Percentiles rank a stretch among this genome's conserved stretches.
Evolutionary conservation across 768 basidiomycete genomes (phyloP).

Genomic region (Lactarius quietus): DNA sequence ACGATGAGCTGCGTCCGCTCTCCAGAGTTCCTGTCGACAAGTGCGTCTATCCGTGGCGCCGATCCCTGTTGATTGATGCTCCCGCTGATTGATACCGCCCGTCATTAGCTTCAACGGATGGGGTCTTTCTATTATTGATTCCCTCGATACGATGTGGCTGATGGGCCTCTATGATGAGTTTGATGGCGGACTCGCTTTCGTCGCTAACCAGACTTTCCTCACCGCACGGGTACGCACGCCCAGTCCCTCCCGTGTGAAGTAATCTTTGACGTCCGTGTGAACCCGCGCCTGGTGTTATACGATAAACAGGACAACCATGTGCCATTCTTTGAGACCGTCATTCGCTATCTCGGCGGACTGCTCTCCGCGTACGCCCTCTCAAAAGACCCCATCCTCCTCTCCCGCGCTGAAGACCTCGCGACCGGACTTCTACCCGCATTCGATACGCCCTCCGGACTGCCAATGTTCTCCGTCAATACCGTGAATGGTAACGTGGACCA

Average conservation of each 20-base stretch:
- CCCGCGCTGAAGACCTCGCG: slow-evolving; percentile 76
- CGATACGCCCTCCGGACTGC: slow-evolving; percentile 63
- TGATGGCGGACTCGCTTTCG: slow-evolving; percentile 51
- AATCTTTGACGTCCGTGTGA: neutral
- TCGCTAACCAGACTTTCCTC: slow-evolving; percentile 49
- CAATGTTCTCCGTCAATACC: slow-evolving; percentile 67
- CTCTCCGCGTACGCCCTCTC: slow-evolving; percentile 68
- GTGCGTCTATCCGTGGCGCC: slow-evolving; percentile 33
- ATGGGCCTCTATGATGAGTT: slow-evolving; percentile 77
- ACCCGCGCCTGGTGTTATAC: neutral
- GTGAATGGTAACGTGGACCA: slow-evolving; percentile 36
- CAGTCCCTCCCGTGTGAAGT: neutral
- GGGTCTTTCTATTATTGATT: slow-evolving; percentile 75
- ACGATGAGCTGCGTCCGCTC: slow-evolving; percentile 60
- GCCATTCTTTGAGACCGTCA: slow-evolving; percentile 85
- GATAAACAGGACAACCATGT: slow-evolving; percentile 32
- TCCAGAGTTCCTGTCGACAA: slow-evolving; percentile 46
- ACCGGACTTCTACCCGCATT: slow-evolving; percentile 70
- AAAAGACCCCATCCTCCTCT: slow-evolving; percentile 54
- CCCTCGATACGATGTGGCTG: slow-evolving; percentile 81
- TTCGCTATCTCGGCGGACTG: slow-evolving; percentile 89
- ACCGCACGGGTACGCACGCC: slow-evolving; percentile 37
- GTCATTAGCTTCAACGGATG: slow-evolving; percentile 68
- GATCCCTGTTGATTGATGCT: neutral
- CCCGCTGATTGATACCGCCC: neutral